These are phyloP conservation scores for Tulasnella calospora DNA, from an alignment of 768 basidiomycete species.

Conservation along the genomic window DNA sequence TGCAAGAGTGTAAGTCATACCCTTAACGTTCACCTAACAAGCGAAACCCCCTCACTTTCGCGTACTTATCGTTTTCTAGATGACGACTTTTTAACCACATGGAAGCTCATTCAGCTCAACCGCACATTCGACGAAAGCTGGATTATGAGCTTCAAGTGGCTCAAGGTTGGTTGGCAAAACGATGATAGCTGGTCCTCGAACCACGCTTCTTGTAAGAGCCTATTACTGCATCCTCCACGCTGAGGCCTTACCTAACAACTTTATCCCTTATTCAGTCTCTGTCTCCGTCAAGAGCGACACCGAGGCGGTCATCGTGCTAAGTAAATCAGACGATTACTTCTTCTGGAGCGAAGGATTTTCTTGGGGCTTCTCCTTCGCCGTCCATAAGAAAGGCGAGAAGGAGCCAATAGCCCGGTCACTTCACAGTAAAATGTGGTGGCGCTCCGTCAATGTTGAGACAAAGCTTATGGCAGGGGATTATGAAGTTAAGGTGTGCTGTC, in stretches of 20 bases:
- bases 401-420: slow-evolving; percentile 1
- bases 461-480: slow-evolving; percentile 33
- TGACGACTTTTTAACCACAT: slow-evolving; percentile 34
- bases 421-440: slow-evolving; percentile 31
- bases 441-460: slow-evolving; percentile 32
- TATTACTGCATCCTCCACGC: slow-evolving; percentile 47
- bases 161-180: slow-evolving; percentile 41
- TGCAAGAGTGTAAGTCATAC: slow-evolving; percentile 13
- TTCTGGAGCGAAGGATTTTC: slow-evolving; percentile 46
- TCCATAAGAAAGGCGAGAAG: slow-evolving; percentile 41
- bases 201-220: slow-evolving; percentile 52
- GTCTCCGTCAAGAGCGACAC: slow-evolving; percentile 44
- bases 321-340: slow-evolving; percentile 49
- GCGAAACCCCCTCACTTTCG: background rate
- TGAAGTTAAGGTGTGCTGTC: slow-evolving; percentile 34
- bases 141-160: slow-evolving; percentile 49
- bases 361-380: slow-evolving; percentile 50
- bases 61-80: slow-evolving; percentile 9
- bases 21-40: background rate
- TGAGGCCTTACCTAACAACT: background rate
- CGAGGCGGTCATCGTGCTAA: slow-evolving; percentile 48
- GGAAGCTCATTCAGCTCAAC: slow-evolving; percentile 45
- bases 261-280: slow-evolving; percentile 38
- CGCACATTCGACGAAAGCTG: slow-evolving; percentile 47
- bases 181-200: slow-evolving; percentile 50